A percentile compares a stretch with the other conserved stretches of the same genome.
Evolutionary conservation across 345 rosid species (phyloP).

Genomic region (Brassica juncea): DNA sequence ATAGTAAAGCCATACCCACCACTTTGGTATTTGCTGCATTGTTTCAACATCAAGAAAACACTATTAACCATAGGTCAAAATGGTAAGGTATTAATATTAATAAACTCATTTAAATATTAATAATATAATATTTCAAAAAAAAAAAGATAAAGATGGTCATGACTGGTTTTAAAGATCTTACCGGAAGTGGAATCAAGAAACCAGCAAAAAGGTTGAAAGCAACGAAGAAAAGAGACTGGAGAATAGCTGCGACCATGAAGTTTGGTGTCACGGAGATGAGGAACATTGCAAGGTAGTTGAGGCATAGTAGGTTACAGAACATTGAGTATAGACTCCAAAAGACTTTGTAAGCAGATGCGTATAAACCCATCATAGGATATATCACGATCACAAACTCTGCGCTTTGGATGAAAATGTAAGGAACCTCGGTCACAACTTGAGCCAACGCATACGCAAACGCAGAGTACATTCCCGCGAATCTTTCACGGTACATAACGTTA

Average conservation of each 20-base stretch:
- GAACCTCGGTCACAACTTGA: conserved; percentile 74
- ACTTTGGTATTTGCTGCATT: conserved; percentile 72
- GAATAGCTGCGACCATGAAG: conserved; percentile 53
- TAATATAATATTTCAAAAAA: no score
- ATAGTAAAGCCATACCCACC: conserved; percentile 86
- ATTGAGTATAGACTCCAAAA: conserved; percentile 67
- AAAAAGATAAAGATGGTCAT: no score
- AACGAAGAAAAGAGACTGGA: conserved; percentile 47
- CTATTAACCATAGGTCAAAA: no score
- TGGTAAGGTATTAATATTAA: no score
- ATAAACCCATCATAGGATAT: conserved; percentile 75
- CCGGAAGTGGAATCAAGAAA: conserved; percentile 51
- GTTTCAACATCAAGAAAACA: conserved; percentile 1
- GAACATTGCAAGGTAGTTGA: conserved; percentile 70
- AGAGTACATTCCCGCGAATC: conserved; percentile 87
- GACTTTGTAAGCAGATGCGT: conserved; percentile 51
- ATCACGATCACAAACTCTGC: conserved; percentile 44
- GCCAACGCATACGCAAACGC: conserved; percentile 67
- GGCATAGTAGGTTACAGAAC: conserved; percentile 56
- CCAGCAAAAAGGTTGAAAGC: conserved; percentile 64
- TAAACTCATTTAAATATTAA: no score
- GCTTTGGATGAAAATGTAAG: conserved; percentile 55
- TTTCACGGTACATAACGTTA: conserved; percentile 70
- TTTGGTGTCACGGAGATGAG: conserved; percentile 69
- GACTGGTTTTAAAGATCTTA: no score